Base-by-base conservation (phyloP, 768 basidiomycete genomes). In the Melanogaster broomeanus region DNA sequence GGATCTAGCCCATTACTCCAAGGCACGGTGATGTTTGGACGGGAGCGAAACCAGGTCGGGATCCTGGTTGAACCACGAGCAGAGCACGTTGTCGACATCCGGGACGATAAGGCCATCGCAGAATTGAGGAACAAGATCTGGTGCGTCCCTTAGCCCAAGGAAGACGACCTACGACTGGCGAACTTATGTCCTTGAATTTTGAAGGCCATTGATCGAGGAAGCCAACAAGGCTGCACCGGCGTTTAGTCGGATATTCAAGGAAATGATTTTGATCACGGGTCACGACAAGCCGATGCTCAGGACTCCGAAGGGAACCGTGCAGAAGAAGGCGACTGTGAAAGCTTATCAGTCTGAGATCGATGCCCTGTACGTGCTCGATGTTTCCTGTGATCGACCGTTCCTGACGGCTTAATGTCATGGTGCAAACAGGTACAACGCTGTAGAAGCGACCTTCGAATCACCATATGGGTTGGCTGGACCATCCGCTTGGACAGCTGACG, bases 251-350 rank as follows among this genome's bases (percentile, higher is more conserved):
- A 68, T 78, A 6, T 78, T 74, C 68, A 77, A 76, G 61, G 76
- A 82, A 58, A 76, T 81, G 79, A 79, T 82, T 37, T 30, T 81
- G 13, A 60, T 80, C 13, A 62, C 77, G 0, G 54, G 59, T 0
- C 41, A 63, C 24, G 64, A 59, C 0, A 77, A 77, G 49, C 79
- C 79, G 0, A 57, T 82, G 24, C 58, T 62, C 11, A 69, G 74
- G 38, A 65, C 78, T 1, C 67, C 61, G 1, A 71, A 71, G 38
- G 69, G 62, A 2, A 68, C 59, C 4, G 52, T 64, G 4, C 57
- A 52, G 33, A 51, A 53, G 25, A 57, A 64, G 21, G 53, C 30
- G 0, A 47, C 55, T 0, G 15, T 66, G 12, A 53, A 63, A 2
- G 56, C n/a, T 15, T 70, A 70, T n/a, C 48, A 53, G 28, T 4